Evolutionary conservation across 306 rosid species (phyloP).

Genomic region (Prunus davidiana): DNA sequence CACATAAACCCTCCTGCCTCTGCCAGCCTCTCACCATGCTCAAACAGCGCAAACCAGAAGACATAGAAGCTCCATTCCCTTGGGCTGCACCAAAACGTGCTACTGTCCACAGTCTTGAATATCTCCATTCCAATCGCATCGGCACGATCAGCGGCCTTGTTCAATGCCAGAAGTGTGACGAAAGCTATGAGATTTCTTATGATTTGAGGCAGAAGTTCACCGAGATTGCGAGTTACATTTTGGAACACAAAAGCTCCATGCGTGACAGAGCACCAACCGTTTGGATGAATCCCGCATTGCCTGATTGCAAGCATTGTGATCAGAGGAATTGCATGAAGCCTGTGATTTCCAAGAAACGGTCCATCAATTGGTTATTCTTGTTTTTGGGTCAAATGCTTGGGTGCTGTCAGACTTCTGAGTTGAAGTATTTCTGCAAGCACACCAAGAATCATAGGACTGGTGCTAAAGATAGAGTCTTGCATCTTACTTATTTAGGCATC

Average conservation of each 20-base stretch:
- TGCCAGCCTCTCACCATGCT: neutral
- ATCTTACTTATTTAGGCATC: constrained; percentile 14
- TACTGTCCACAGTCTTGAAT: neutral
- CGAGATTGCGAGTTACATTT: neutral
- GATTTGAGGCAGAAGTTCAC: neutral
- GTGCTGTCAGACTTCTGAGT: neutral
- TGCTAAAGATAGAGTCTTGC: constrained; percentile 27
- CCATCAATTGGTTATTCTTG: constrained; percentile 32
- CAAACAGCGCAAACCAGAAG: neutral
- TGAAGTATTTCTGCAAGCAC: constrained; percentile 28
- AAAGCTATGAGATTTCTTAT: neutral
- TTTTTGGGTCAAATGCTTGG: constrained; percentile 25
- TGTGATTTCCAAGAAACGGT: neutral
- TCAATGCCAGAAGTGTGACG: constrained; percentile 10
- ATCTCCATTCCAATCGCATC: constrained; percentile 2
- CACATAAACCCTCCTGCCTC: too few species aligned
- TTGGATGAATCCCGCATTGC: constrained; percentile 20
- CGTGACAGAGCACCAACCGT: constrained; percentile 12
- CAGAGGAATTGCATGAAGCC: constrained; percentile 21
- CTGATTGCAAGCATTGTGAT: constrained; percentile 11
- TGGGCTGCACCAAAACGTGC: constrained; percentile 23
- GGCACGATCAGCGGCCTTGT: neutral
- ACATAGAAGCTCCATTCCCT: neutral
- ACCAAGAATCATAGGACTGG: constrained; percentile 30
- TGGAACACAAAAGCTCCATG: constrained; percentile 1